A percentile compares a stretch with the other conserved stretches of the same genome.
These are phyloP conservation scores for Solanum chacoense DNA, from an alignment of 305 asterid genomes.

Conservation along the genomic window DNA sequence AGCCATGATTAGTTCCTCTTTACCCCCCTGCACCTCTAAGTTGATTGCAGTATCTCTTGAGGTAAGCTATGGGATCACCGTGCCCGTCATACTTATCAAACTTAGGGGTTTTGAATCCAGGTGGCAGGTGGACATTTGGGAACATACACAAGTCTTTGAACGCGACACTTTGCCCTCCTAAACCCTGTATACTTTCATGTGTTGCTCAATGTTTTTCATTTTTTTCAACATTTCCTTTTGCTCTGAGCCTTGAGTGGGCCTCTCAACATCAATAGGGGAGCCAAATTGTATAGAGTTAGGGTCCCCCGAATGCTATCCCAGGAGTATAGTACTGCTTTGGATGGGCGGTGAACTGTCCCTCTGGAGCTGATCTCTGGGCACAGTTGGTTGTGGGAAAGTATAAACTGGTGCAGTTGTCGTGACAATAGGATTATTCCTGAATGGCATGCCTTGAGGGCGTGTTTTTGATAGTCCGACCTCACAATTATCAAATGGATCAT, in stretches of 20 bases:
- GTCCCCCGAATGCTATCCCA: background rate
- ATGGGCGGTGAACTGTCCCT: background rate
- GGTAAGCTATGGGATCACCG: background rate
- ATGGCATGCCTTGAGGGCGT: background rate
- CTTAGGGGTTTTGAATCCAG: background rate
- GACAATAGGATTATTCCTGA: background rate
- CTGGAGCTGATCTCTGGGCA: background rate
- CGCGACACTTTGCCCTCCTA: background rate
- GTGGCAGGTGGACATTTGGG: background rate
- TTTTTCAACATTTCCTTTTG: background rate
- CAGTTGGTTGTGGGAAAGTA: background rate
- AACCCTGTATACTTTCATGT: background rate
- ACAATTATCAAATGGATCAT: background rate
- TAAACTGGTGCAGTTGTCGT: accelerated
- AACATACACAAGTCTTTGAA: background rate
- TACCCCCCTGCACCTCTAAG: background rate
- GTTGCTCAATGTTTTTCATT: background rate
- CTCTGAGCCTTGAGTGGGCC: background rate
- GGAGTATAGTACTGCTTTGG: background rate
- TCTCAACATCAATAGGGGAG: background rate
- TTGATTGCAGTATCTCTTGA: background rate
- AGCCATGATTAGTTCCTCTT: background rate
- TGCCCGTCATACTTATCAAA: background rate
- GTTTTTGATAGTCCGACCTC: background rate
- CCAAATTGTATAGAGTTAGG: background rate